Evolutionary conservation across 495 filamentous ascomycete species (phyloP), one percentile per base, ranked within the genome.

Genomic region (Aspergillus steynii): DNA sequence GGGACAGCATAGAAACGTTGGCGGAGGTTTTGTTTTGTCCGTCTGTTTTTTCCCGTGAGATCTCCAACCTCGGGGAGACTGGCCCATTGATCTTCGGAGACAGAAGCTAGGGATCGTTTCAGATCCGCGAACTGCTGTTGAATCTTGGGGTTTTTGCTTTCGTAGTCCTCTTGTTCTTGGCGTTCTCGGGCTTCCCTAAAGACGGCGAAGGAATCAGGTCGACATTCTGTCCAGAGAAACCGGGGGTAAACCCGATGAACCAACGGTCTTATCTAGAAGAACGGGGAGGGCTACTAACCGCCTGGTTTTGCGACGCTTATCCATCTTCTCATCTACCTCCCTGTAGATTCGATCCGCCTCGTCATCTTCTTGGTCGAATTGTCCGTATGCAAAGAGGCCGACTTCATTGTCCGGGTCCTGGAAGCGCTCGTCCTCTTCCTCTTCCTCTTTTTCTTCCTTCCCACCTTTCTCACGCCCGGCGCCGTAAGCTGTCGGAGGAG

Each of bases 401-500:
- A 94, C 91, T 72, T 99, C 95, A 65, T 97, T 97, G 68, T 99
- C 95, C 5, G 96, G 94, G 71, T 99, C 95, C 72, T 96, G 91
- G 65, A 91, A 98, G 15, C 93, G 87, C 8, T 90, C 89, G 62
- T 92, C 90, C 54, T 96, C 91, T 20, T 93, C 90, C 56, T 89
- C 87, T 48, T 89, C 86, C 10, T 88, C 82, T 9, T 85, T 84
- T 50, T 92, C 90, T 56, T 93, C 76, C 8, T 78, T 76, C 54
- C 75, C 75, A 0, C 71, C 78, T 62, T 86, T 95, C 73, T 96
- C 92, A 50, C 91, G 86, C 14, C 83, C 78, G 5, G 82, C 86
- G 5, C 90, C 92, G 67, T 96, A 95, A 15, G 89, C 88, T 34
- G 89, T 89, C 0, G 90, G 87, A 0, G 90, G 85, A n/a, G 90